Evolutionary conservation across 108 stramenopile genomes (phyloP).

Genomic region (Cylindrotheca closterium): DNA sequence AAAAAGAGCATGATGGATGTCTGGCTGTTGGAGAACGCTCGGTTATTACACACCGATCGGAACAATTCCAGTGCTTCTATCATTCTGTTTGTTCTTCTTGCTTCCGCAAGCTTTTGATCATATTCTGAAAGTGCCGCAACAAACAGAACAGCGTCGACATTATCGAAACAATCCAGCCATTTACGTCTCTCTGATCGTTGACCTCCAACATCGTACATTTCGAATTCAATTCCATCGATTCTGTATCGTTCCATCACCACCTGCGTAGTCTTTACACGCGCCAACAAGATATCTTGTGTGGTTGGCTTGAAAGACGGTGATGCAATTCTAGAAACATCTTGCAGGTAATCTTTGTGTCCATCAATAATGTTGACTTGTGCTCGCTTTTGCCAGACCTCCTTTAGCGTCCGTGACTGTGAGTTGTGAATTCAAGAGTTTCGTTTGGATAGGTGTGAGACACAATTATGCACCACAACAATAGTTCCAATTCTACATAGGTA

Average conservation of each 20-base stretch:
- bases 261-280: slow-evolving; percentile 96
- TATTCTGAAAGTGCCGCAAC: slow-evolving; percentile 96
- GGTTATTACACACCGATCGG: slow-evolving; percentile 94
- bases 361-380: slow-evolving; percentile 82
- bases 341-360: slow-evolving; percentile 84
- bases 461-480: too few species aligned
- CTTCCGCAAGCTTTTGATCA: slow-evolving; percentile 96
- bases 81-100: slow-evolving; percentile 95
- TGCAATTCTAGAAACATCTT: slow-evolving; percentile 78
- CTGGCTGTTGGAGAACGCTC: slow-evolving; percentile 78
- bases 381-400: slow-evolving; percentile 79
- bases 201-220: slow-evolving; percentile 95
- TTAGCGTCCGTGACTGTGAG: slow-evolving; percentile 56
- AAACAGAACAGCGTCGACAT: slow-evolving; percentile 98
- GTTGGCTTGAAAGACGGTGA: slow-evolving; percentile 80
- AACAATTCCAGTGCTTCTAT: slow-evolving; percentile 95
- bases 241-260: slow-evolving; percentile 89
- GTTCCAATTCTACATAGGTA: too few species aligned
- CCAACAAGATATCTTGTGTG: slow-evolving; percentile 92
- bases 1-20: slow-evolving; percentile 90
- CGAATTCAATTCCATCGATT: slow-evolving; percentile 90
- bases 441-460: too few species aligned
- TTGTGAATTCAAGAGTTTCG: neutral
- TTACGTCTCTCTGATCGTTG: slow-evolving; percentile 88
- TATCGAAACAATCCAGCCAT: slow-evolving; percentile 95